Base-by-base conservation (phyloP, 2,329 filamentous ascomycete species). In the Epichloe coenophiala region DNA sequence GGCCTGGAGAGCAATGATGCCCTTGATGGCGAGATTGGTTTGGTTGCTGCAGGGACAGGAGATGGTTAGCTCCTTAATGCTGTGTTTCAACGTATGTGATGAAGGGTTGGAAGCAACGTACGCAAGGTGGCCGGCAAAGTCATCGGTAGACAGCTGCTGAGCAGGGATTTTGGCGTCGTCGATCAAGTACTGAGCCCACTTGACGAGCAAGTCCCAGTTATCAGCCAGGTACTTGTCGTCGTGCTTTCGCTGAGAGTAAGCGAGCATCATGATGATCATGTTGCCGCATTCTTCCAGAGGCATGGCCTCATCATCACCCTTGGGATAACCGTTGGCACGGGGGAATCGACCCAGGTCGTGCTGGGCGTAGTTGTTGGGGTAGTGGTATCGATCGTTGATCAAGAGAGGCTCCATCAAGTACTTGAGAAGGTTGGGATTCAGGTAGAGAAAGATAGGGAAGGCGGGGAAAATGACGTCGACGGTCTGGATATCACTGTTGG, bases 391-490 rank as follows among this genome's bases (percentile, higher is more conserved):
- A 60, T 83, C 80, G 59, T 85, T 83, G 59, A 84, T 77, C 56
- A 78, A 81, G 1, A 84, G 67, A 2, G 83, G 83, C 40, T 83
- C 77, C 4, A 86, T 67, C 21, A 82, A 59, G 33, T 81, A 71
- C 54, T 73, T 75, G 43, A 83, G 66, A 4, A 81, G 64, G 1
- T 74, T 68, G 0, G 81, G 78, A 64, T 93, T 90, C 2, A 86
- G 81, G 63, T 93, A 94, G 56, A 91, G 75, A 65, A 93, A 82
- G 66, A 93, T 83, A 0, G 88, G 87, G 62, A 86, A 86, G 0
- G 86, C 78, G 0, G 88, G 88, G 69, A 89, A 94, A 57, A 94
- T 90, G 56, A 94, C 86, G 66, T 93, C 86, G 17, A 94, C 87
- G 0, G 88, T 95, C 63, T 94, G 86, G 56, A 83, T 82, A 59